Conservation (phyloP, 2,329 filamentous ascomycete species). For the Cercospora citrullina region DNA sequence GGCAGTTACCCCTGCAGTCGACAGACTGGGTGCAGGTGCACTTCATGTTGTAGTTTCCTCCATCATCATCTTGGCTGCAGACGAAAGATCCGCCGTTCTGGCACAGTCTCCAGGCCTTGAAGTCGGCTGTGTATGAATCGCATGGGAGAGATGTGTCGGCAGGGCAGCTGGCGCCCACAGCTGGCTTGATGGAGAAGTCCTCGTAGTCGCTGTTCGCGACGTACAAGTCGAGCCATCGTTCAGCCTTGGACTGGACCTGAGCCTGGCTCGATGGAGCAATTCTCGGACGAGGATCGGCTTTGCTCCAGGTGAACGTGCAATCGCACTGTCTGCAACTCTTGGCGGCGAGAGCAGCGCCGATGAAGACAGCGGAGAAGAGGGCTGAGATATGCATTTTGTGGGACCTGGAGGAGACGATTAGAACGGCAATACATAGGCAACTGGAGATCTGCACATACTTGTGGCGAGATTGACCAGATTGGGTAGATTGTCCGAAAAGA, state of each 20-base stretch:
- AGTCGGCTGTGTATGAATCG: neutral
- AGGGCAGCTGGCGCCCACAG: neutral
- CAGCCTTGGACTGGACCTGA: neutral
- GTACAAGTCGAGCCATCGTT: neutral
- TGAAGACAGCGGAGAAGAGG: neutral
- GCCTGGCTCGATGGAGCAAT: neutral
- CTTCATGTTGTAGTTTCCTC: neutral
- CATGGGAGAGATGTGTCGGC: neutral
- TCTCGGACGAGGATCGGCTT: neutral
- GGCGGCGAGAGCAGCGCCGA: neutral
- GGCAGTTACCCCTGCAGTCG: neutral
- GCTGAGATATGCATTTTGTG: neutral
- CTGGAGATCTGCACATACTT: neutral
- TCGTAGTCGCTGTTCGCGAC: neutral
- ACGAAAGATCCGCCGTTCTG: neutral
- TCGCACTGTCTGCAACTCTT: neutral
- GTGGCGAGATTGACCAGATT: neutral
- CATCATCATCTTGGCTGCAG: neutral
- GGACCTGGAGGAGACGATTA: neutral
- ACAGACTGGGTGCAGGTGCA: neutral
- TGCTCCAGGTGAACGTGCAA: neutral
- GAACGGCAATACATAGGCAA: neutral
- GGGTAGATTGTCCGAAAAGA: neutral
- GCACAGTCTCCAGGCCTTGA: neutral
- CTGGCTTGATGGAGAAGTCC: neutral